phyloP scores from a whole-genome alignment of 805 yeast species.

The Saccharomyces cerevisiae region DNA sequence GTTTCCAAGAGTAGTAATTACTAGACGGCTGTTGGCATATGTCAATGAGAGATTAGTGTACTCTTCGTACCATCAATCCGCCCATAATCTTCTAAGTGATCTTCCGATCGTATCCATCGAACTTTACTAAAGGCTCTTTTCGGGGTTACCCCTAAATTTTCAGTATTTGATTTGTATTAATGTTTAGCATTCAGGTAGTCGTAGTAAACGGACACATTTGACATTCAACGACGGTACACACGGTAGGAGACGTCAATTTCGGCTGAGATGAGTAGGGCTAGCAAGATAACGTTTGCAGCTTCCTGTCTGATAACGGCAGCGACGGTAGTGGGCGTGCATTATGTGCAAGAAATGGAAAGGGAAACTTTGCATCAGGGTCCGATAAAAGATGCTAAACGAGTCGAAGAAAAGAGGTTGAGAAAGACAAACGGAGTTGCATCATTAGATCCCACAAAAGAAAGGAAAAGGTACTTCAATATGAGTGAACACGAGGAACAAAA shows the following conservation, averaged over 20 bases:
- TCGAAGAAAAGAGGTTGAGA: slow-evolving; percentile 38
- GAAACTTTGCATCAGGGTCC: slow-evolving; percentile 75
- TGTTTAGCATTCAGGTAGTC: neutral
- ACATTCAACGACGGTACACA: neutral
- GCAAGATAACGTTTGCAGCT: slow-evolving; percentile 63
- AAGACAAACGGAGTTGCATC: neutral
- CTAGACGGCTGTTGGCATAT: neutral
- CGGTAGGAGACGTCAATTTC: neutral
- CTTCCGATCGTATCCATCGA: neutral
- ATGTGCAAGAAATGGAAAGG: slow-evolving; percentile 60
- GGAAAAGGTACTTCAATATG: slow-evolving; percentile 45
- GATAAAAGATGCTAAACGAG: slow-evolving; percentile 66
- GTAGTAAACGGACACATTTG: neutral
- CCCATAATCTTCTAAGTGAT: neutral
- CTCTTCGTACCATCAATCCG: neutral
- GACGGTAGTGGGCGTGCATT: slow-evolving; percentile 62
- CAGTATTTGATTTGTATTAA: neutral
- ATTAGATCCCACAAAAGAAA: slow-evolving; percentile 30
- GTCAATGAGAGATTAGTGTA: neutral
- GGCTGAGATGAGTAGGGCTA: slow-evolving; percentile 61
- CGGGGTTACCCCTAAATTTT: neutral
- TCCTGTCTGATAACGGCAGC: slow-evolving; percentile 48
- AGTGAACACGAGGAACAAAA: slow-evolving; percentile 61
- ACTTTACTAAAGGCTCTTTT: neutral
- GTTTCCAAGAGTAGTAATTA: neutral